Evolutionary conservation across 2,329 filamentous ascomycete genomes (phyloP).

Genomic region (Colletotrichum costaricense): DNA sequence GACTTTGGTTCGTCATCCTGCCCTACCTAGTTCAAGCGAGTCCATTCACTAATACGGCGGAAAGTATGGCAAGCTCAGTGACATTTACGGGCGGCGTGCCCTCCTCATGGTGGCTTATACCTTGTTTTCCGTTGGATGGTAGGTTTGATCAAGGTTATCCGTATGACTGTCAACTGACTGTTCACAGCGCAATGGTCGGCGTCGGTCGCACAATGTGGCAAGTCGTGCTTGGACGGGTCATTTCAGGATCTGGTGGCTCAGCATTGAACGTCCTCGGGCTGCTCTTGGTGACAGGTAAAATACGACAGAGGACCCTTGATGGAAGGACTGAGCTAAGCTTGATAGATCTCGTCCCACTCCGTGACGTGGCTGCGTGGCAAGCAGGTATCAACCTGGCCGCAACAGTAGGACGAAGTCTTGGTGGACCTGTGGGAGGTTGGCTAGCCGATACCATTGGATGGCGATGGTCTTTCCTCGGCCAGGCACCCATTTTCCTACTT

Average conservation of each 20-base stretch:
- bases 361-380: slow-evolving; percentile 65
- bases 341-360: slow-evolving; percentile 61
- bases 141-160: slow-evolving; percentile 36
- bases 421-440: slow-evolving; percentile 68
- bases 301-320: neutral
- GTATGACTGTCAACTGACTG: slow-evolving; percentile 29
- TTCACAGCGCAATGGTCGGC: slow-evolving; percentile 48
- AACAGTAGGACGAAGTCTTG: slow-evolving; percentile 62
- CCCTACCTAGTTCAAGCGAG: no score
- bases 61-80: slow-evolving; percentile 66
- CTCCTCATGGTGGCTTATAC: slow-evolving; percentile 61
- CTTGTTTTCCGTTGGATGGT: slow-evolving; percentile 65
- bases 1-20: slow-evolving; percentile 51
- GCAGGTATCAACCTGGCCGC: slow-evolving; percentile 64
- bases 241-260: slow-evolving; percentile 63
- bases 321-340: neutral
- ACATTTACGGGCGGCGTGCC: slow-evolving; percentile 64
- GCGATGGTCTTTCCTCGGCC: slow-evolving; percentile 74
- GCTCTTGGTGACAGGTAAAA: slow-evolving; percentile 62
- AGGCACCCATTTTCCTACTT: slow-evolving; percentile 67
- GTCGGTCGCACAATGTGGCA: slow-evolving; percentile 57
- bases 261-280: slow-evolving; percentile 63
- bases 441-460: slow-evolving; percentile 74
- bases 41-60: neutral
- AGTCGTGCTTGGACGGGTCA: slow-evolving; percentile 61